phyloP scores from a whole-genome alignment of 331 rosid genomes.

The Phaseolus coccineus region DNA sequence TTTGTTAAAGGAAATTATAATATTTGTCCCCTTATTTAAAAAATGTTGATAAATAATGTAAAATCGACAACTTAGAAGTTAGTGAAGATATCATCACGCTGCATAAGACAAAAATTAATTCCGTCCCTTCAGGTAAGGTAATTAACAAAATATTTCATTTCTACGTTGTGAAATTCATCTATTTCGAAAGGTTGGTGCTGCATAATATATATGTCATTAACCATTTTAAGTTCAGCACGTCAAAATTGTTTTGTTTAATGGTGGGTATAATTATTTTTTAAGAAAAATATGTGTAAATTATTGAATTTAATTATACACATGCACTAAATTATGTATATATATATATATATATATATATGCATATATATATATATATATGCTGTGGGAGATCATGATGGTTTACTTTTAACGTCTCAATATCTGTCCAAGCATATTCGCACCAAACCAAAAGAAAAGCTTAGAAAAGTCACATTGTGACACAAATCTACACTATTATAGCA shows the following conservation, averaged over 20 bases:
- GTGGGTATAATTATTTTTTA: too few relatives aligned
- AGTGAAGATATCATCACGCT: not conserved
- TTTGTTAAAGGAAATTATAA: not conserved
- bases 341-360: too few relatives aligned
- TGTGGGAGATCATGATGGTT: not conserved
- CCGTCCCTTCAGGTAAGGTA: not conserved
- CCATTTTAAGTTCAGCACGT: not conserved
- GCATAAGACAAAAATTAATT: not conserved
- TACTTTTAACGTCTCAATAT: not conserved
- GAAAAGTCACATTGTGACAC: not conserved
- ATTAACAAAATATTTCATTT: not conserved
- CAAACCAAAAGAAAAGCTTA: not conserved
- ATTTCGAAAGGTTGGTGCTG: not conserved
- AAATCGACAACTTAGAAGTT: not conserved
- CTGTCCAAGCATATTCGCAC: not conserved
- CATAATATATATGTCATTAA: not conserved
- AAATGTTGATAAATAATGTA: not conserved
- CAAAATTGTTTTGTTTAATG: too few relatives aligned
- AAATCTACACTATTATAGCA: conserved; percentile 2
- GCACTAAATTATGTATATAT: not conserved
- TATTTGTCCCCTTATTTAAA: not conserved
- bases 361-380: not conserved
- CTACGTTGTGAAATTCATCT: not conserved
- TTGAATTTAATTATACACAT: too few relatives aligned
- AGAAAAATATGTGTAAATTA: not conserved